A percentile compares a stretch with the other conserved stretches of the same genome.
phyloP scores from a whole-genome alignment of 2,329 filamentous ascomycete species.

The Fusarium camptoceras region DNA sequence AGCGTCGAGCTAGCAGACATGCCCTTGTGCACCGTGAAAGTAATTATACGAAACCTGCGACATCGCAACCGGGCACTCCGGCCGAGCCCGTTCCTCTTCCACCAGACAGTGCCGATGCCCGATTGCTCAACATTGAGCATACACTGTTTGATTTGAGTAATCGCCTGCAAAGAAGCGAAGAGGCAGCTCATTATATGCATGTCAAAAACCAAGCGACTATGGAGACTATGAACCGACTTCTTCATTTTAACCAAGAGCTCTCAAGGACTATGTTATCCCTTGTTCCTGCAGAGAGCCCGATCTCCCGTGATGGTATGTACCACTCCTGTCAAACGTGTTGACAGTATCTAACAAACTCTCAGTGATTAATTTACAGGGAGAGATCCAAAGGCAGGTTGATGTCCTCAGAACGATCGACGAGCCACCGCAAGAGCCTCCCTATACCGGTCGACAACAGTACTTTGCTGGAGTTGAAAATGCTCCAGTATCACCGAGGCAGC shows the following conservation, averaged over 20 bases:
- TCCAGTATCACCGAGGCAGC: constrained; percentile 87
- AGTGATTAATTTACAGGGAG: constrained; percentile 69
- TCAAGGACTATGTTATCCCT: constrained; percentile 79
- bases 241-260: constrained; percentile 86
- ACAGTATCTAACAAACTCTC: constrained; percentile 31
- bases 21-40: constrained; percentile 94
- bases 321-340: neutral
- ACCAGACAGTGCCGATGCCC: constrained; percentile 80
- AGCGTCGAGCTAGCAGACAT: constrained; percentile 91
- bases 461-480: constrained; percentile 77
- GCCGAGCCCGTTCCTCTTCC: constrained; percentile 79
- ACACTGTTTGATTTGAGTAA: constrained; percentile 82
- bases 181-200: constrained; percentile 81
- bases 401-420: constrained; percentile 69
- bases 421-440: constrained; percentile 72
- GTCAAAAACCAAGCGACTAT: constrained; percentile 84
- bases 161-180: constrained; percentile 84
- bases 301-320: constrained; percentile 84
- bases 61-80: constrained; percentile 85
- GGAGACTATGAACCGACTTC: constrained; percentile 78
- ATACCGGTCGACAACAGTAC: constrained; percentile 74
- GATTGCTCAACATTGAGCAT: constrained; percentile 82
- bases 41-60: constrained; percentile 78
- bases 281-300: constrained; percentile 78
- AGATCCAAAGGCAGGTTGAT: constrained; percentile 72